Evolutionary conservation across 192 early-diverging fungal species (phyloP).

Genomic region (Entomortierella lignicola): DNA sequence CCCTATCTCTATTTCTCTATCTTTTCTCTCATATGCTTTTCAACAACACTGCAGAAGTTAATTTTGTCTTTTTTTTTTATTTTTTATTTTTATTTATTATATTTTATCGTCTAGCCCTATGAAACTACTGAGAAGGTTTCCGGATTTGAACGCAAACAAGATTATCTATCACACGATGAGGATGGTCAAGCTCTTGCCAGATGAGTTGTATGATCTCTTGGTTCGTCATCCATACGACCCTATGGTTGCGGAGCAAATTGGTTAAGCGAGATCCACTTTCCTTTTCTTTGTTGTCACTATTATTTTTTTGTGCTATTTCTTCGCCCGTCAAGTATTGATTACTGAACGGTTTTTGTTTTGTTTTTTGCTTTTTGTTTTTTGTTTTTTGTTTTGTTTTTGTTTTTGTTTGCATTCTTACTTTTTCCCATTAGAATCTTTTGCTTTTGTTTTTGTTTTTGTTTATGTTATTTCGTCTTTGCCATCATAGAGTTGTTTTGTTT

Average conservation of each 20-base stretch:
- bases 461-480: constrained; percentile 9
- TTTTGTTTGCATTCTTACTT: neutral
- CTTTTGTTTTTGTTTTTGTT: constrained; percentile 1
- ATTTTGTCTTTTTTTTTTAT: neutral
- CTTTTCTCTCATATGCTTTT: too few species aligned
- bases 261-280: constrained; percentile 4
- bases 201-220: constrained; percentile 78
- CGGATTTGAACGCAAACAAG: constrained; percentile 69
- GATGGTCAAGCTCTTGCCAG: constrained; percentile 69
- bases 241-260: constrained; percentile 57
- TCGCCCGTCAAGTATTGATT: too few species aligned
- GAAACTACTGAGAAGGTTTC: constrained; percentile 75
- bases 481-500: neutral
- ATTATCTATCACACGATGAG: constrained; percentile 68
- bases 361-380: neutral
- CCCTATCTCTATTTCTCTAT: neutral
- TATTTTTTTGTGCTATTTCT: neutral
- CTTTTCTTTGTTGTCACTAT: too few species aligned
- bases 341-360: neutral
- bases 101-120: constrained; percentile 63
- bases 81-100: neutral
- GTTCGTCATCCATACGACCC: constrained; percentile 84
- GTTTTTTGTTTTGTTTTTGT: neutral
- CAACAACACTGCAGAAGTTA: too few species aligned
- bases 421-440: neutral